These are phyloP conservation scores for Pseudocercospora crystallina DNA, from an alignment of 2,329 filamentous ascomycete genomes.

Conservation along the genomic window DNA sequence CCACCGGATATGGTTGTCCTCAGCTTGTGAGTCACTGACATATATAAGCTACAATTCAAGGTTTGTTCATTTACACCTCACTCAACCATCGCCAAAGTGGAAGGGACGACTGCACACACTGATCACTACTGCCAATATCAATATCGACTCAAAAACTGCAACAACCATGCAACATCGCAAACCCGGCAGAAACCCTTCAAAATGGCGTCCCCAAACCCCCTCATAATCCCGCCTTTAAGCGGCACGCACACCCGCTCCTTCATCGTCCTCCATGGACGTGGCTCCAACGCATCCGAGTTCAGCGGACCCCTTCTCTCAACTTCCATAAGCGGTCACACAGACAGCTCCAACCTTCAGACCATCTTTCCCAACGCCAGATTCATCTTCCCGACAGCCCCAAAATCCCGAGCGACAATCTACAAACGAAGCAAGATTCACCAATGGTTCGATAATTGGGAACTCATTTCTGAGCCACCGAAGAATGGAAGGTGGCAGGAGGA, in stretches of 20 bases:
- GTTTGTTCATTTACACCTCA: too few species aligned
- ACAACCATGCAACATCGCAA: too few species aligned
- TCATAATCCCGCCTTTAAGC: too few species aligned
- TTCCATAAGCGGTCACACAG: slow-evolving; percentile 4
- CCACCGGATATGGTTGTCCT: too few species aligned
- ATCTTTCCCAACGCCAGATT: slow-evolving; percentile 48
- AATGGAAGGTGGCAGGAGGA: slow-evolving; percentile 42
- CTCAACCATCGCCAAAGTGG: too few species aligned
- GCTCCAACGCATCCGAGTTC: slow-evolving; percentile 32
- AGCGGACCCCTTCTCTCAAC: slow-evolving; percentile 39
- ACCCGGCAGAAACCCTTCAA: too few species aligned
- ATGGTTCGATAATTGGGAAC: slow-evolving; percentile 53
- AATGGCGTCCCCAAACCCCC: too few species aligned
- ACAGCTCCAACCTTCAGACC: slow-evolving; percentile 27
- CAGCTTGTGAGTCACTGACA: too few species aligned
- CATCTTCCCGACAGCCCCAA: slow-evolving; percentile 53
- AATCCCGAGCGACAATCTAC: slow-evolving; percentile 46
- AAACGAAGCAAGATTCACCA: slow-evolving; percentile 48
- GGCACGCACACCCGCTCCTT: slow-evolving; percentile 13
- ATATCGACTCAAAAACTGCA: too few species aligned
- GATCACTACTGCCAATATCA: too few species aligned
- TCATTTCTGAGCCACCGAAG: slow-evolving; percentile 23
- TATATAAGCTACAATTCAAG: too few species aligned
- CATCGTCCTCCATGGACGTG: slow-evolving; percentile 18
- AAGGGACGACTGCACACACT: too few species aligned